Percentiles rank a stretch among this genome's conserved stretches.
These are phyloP conservation scores for Aspergillus carlsbadensis DNA, from an alignment of 495 filamentous ascomycete species.

Conservation along the genomic window DNA sequence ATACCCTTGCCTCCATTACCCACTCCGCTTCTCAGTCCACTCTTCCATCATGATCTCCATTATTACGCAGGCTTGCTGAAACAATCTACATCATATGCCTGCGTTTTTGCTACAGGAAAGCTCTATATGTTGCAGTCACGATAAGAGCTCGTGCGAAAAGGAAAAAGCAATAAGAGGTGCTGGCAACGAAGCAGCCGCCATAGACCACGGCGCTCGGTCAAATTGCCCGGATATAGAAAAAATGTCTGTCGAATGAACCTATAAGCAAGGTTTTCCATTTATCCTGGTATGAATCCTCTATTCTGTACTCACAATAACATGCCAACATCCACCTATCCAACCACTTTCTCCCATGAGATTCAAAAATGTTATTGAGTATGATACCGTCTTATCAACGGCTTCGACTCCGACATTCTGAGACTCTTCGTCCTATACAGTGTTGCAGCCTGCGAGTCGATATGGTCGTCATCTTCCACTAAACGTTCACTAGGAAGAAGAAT, in stretches of 20 bases:
- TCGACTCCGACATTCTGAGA: conserved; percentile 6
- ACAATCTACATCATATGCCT: background rate
- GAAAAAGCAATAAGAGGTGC: no score
- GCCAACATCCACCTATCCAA: no score
- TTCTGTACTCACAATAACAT: background rate
- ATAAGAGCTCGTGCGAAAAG: no score
- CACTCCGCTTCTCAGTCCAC: background rate
- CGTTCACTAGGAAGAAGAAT: conserved; percentile 72
- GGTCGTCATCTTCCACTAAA: conserved; percentile 37
- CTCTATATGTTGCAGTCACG: no score
- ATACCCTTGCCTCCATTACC: background rate
- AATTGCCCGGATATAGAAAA: no score
- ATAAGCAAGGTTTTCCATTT: no score
- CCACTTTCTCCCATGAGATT: no score
- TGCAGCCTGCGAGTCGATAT: background rate
- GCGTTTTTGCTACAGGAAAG: no score
- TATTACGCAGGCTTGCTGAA: background rate
- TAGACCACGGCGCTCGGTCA: no score
- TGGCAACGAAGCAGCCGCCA: no score
- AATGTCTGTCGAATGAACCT: no score
- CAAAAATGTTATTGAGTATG: conserved; percentile 6
- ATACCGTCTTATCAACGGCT: conserved; percentile 12
- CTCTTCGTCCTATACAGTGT: conserved; percentile 1
- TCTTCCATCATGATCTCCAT: background rate
- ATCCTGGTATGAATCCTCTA: no score